Conservation (phyloP, 192 early-diverging fungal species). For the Linnemannia hyalina region DNA sequence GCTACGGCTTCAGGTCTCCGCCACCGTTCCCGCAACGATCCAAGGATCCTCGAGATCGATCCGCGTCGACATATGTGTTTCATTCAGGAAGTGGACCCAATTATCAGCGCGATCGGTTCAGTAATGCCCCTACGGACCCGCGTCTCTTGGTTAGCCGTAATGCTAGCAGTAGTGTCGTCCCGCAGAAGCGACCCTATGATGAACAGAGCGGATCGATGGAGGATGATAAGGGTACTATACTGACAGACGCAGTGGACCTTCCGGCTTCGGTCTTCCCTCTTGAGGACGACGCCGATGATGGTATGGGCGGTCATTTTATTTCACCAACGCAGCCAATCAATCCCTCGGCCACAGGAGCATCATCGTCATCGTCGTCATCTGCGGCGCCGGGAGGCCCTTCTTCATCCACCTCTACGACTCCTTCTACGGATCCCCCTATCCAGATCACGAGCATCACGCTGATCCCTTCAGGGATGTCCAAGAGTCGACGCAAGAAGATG, state of each 20-base stretch:
- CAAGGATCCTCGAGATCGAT: slow-evolving; percentile 1
- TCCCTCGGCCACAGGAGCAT: not conserved
- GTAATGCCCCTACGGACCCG: slow-evolving; percentile 3
- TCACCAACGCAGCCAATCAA: not conserved
- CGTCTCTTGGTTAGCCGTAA: not conserved
- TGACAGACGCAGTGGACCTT: not conserved
- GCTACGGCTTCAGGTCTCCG: not conserved
- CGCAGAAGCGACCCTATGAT: not conserved
- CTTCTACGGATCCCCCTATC: not conserved
- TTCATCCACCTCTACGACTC: not conserved
- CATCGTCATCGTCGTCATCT: not conserved
- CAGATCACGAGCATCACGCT: slow-evolving; percentile 14
- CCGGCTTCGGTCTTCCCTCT: not conserved
- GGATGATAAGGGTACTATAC: not conserved
- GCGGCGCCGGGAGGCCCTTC: not conserved
- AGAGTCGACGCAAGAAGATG: slow-evolving; percentile 11
- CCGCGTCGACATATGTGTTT: not conserved
- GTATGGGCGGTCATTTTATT: not conserved
- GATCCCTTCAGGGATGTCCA: slow-evolving; percentile 12
- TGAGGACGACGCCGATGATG: not conserved
- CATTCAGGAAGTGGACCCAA: not conserved
- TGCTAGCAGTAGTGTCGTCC: not conserved
- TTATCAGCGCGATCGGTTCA: not conserved
- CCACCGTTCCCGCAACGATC: slow-evolving; percentile 1
- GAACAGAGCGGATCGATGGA: not conserved